Percentiles rank a stretch among this genome's conserved stretches.
Evolutionary conservation across 2,329 filamentous ascomycete species (phyloP).

Genomic region (Sporothrix euskadiensis): DNA sequence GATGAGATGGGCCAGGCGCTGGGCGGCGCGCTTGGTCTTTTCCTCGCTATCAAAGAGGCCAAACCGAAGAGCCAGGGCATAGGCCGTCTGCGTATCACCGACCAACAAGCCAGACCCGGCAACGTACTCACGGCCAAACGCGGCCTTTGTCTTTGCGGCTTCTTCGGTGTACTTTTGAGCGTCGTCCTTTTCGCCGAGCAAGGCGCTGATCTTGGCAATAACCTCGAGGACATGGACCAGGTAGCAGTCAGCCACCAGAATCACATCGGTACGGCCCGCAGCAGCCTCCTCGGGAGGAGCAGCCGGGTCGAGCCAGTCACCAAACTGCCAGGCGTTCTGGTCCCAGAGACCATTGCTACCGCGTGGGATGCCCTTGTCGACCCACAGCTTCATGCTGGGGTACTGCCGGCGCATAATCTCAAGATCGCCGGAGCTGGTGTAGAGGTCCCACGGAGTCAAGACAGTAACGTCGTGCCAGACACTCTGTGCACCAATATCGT

Average conservation of each 20-base stretch:
- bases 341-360: neutral
- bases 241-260: slow-evolving; percentile 38
- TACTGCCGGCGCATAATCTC: neutral
- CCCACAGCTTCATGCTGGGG: neutral
- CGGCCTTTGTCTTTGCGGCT: neutral
- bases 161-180: neutral
- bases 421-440: neutral
- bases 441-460: neutral
- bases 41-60: neutral
- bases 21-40: neutral
- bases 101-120: neutral
- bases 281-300: slow-evolving; percentile 52
- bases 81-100: neutral
- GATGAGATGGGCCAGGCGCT: neutral
- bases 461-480: slow-evolving; percentile 11
- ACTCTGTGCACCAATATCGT: neutral
- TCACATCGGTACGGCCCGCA: slow-evolving; percentile 39
- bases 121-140: neutral
- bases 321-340: neutral
- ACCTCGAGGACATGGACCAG: slow-evolving; percentile 18
- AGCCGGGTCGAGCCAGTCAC: slow-evolving; percentile 36
- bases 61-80: neutral
- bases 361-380: neutral
- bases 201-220: neutral
- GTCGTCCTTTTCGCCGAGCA: neutral